phyloP scores from a whole-genome alignment of 192 early-diverging fungal species.

The Podila epigama region DNA sequence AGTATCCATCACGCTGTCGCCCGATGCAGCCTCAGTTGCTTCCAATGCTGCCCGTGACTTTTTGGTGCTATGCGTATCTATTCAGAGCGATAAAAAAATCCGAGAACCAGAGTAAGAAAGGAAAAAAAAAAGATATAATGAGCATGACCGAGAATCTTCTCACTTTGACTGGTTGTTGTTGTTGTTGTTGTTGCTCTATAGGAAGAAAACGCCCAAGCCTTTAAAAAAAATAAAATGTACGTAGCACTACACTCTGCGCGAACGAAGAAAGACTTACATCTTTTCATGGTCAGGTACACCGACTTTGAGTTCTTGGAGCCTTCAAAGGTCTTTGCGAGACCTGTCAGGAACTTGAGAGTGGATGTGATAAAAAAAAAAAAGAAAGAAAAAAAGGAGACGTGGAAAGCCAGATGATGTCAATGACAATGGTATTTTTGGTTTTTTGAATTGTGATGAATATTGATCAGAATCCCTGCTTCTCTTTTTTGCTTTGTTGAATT shows the following conservation, averaged over 20 bases:
- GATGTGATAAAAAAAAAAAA: background rate
- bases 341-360: conserved; percentile 37
- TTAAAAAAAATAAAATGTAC: no score
- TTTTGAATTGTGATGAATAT: background rate
- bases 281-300: conserved; percentile 45
- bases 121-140: background rate
- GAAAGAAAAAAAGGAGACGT: background rate
- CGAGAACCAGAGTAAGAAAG: background rate
- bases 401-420: background rate
- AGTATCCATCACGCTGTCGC: conserved; percentile 19
- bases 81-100: background rate
- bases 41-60: conserved; percentile 29
- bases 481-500: background rate
- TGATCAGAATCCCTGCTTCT: background rate
- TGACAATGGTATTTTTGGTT: background rate
- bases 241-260: no score
- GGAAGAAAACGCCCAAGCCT: no score
- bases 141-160: background rate
- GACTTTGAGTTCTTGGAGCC: conserved; percentile 32
- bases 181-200: no score
- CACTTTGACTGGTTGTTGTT: no score
- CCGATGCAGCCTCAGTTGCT: conserved; percentile 17
- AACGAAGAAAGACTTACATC: no score
- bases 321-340: conserved; percentile 47
- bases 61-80: conserved; percentile 33